Evolutionary conservation across 805 yeast genomes (phyloP), one percentile per base, ranked within the genome.

Genomic region (Torulaspora maleeae): DNA sequence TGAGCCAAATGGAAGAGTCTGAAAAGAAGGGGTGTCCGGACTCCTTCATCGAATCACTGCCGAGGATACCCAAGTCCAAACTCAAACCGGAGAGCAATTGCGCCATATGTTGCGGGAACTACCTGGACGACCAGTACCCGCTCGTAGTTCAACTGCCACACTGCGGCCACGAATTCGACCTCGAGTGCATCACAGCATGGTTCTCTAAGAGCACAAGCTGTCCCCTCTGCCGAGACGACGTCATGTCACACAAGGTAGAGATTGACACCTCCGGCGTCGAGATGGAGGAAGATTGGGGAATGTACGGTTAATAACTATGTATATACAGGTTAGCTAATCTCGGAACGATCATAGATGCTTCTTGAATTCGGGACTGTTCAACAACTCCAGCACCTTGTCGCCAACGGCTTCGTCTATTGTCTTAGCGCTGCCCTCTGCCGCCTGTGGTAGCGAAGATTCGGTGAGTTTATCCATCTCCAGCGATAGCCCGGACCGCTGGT

Each of bases 101-200:
- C 63, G 83, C 96, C 1, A 90, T 90, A 32, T 90, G 98, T 56
- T 84, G 93, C 16, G 77, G 76, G 51, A 77, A 75, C 47, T 90
- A 79, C 56, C 68, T 75, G 3, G 83, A 80, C 27, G 95, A 88
- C 59, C 70, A 79, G 37, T 82, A 83, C 56, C 96, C 96, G 2
- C 68, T 90, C 38, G 80, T 90, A 10, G 96, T 88, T 13, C 71
- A 75, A 53, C 71, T 90, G 20, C 82, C 83, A 5, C 83, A 82
- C 3, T 90, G 98, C 64, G 71, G 73, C 32, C 98, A 90, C 63
- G 74, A 74, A 34, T 90, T 86, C 64, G 98, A 90, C 61, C 70
- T 89, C 52, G 97, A 91, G 54, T 90, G 97, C 62, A 80, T 91
- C 30, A 83, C 84, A 0, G 93, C 95, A 0, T 90, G 98, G 98